Conservation (phyloP, 306 rosid genomes). For the Geum urbanum region DNA sequence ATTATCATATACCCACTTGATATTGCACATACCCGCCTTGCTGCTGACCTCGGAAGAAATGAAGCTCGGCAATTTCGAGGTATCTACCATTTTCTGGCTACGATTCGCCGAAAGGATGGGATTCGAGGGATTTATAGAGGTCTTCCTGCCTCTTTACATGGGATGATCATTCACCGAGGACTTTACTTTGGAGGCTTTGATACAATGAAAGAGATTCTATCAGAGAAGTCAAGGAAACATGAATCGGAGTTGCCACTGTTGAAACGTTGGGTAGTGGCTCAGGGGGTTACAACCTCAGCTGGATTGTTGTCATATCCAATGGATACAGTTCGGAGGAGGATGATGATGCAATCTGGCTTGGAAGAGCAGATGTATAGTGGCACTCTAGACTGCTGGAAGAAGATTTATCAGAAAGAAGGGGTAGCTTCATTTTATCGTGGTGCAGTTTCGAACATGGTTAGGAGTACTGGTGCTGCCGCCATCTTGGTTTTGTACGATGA, state of each 20-base stretch:
- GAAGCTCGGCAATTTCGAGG: conserved; percentile 80
- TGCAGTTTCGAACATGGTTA: conserved; percentile 66
- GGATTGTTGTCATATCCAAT: conserved; percentile 83
- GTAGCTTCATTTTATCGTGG: conserved; percentile 85
- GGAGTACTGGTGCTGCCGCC: conserved; percentile 94
- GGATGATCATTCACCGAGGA: conserved; percentile 87
- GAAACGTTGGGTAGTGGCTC: conserved; percentile 89
- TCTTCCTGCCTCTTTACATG: conserved; percentile 93
- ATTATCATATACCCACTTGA: conserved; percentile 84
- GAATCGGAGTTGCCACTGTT: conserved; percentile 66
- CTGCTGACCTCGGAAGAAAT: conserved; percentile 79
- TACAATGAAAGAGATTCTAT: conserved; percentile 67
- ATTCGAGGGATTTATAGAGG: conserved; percentile 74
- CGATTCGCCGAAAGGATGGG: conserved; percentile 62
- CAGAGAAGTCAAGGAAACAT: conserved; percentile 33
- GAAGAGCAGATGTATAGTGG: conserved; percentile 51
- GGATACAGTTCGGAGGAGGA: conserved; percentile 90
- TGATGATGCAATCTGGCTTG: conserved; percentile 99
- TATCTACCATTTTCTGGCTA: conserved; percentile 70
- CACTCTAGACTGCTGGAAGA: conserved; percentile 88
- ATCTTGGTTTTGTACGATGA: conserved; percentile 91
- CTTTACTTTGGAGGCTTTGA: conserved; percentile 95
- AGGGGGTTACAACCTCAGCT: conserved; percentile 88
- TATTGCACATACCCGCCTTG: conserved; percentile 94
- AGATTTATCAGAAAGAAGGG: conserved; percentile 70